Conservation (phyloP, 2,329 filamentous ascomycete genomes). For the Claviceps spartinae region DNA sequence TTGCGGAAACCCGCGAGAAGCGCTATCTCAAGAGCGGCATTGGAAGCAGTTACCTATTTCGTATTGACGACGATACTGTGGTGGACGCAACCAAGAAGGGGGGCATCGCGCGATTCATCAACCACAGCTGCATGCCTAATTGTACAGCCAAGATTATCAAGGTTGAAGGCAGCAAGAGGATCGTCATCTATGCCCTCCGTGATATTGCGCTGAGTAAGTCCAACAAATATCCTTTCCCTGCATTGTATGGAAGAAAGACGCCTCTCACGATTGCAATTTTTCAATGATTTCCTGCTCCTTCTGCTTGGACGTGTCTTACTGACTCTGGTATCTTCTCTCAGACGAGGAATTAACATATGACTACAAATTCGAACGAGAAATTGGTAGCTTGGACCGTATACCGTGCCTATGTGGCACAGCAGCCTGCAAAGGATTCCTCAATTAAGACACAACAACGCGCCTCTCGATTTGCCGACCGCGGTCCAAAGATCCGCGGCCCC, state of each 20-base stretch:
- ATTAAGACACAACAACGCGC: conserved; percentile 41
- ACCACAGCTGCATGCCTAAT: conserved; percentile 95
- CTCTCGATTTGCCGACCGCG: background rate
- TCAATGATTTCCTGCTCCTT: background rate
- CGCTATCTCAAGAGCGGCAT: conserved; percentile 93
- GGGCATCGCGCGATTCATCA: conserved; percentile 96
- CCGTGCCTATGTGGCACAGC: conserved; percentile 93
- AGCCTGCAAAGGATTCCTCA: conserved; percentile 97
- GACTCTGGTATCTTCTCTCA: conserved; percentile 23
- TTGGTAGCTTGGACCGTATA: conserved; percentile 86
- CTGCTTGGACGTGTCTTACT: background rate
- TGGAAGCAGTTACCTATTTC: conserved; percentile 92
- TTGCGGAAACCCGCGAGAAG: conserved; percentile 89
- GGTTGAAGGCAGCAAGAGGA: conserved; percentile 92
- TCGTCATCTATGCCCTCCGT: conserved; percentile 94
- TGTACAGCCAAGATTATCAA: conserved; percentile 99
- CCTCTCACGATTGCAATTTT: background rate
- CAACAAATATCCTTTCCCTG: background rate
- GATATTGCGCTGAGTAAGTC: conserved; percentile 87
- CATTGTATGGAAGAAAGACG: background rate
- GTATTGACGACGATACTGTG: conserved; percentile 94
- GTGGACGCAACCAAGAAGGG: conserved; percentile 98
- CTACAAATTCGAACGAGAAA: conserved; percentile 98
- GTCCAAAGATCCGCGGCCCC: too few relatives aligned
- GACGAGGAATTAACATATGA: conserved; percentile 99